Conservation (phyloP, 441 rosid genomes). For the Brassica balearica region DNA sequence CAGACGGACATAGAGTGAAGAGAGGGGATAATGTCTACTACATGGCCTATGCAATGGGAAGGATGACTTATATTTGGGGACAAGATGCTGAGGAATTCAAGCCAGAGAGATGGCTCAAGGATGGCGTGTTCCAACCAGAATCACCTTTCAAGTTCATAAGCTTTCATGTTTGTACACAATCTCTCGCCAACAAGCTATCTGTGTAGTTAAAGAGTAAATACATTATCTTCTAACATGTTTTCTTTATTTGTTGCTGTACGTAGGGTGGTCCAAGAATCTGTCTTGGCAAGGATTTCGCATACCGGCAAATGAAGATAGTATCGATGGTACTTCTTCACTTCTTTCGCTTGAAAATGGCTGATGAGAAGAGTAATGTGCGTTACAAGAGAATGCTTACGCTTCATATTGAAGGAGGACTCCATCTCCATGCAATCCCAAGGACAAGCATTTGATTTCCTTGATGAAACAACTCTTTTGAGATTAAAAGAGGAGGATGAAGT, state of each 20-base stretch:
- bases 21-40: slow-evolving; percentile 69
- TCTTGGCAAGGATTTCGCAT: slow-evolving; percentile 84
- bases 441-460: slow-evolving; percentile 10
- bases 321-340: slow-evolving; percentile 62
- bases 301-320: slow-evolving; percentile 85
- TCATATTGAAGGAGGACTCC: slow-evolving; percentile 62
- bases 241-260: slow-evolving; percentile 4
- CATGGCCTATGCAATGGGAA: slow-evolving; percentile 78
- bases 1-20: slow-evolving; percentile 65
- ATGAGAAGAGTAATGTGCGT: slow-evolving; percentile 45
- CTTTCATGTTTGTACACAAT: slow-evolving; percentile 57
- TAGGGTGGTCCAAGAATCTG: slow-evolving; percentile 83
- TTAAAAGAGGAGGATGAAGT: too few species aligned
- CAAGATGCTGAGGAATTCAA: slow-evolving; percentile 70
- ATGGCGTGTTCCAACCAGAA: slow-evolving; percentile 69
- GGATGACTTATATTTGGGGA: slow-evolving; percentile 81
- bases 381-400: slow-evolving; percentile 78
- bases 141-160: slow-evolving; percentile 75
- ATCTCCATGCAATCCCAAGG: slow-evolving; percentile 56
- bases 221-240: slow-evolving; percentile 13
- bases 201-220: background rate
- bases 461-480: too few species aligned
- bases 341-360: slow-evolving; percentile 65
- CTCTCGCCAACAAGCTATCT: background rate
- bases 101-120: slow-evolving; percentile 84